Base-by-base conservation (phyloP, 129 eudicot species). In the Glebionis coronaria region DNA sequence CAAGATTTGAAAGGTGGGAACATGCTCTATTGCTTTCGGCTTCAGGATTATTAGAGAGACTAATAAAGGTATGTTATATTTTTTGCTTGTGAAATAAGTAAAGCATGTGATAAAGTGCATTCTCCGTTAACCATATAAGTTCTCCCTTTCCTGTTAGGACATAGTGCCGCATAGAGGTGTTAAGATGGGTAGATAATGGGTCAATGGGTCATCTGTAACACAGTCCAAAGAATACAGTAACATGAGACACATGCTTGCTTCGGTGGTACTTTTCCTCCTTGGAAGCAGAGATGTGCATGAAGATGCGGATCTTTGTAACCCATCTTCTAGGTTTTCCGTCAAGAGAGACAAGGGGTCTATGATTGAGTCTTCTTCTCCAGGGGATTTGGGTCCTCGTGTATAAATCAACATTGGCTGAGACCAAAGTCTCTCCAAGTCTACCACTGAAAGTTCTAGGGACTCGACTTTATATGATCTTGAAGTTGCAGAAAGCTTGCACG, bases 261-360 rank as follows among this genome's bases (percentile, higher is more conserved):
- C 86, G 4, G 98, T 86, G 60, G 80, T 93, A 9, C 74, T 88
- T 55, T 96, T 91, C 49, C 88, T 93, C 63, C 98, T 93, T 60
- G 98, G 98, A 84, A 93, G 95, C 57, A 76, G 98, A 78, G 90
- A 86, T 61, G 95, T 88, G 59, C 80, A 88, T 18, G 98, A 93
- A 68, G 88, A 93, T 82, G 85, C 81, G 47, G 78, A 82, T 65
- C 82, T 73, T 65, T 63, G 73, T 19, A 79, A 70, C 50, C 72
- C 81, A 12, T 55, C 68, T 61, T 71, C 70, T 2, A 63, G 73
- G 3, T 55, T 61, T 59, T 75, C 84, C 15, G 61, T 78, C 15
- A 77, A 82, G 78, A 80, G 85, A 71, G 89, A 87, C 20, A 72
- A 63, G n/a, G 87, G 81, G 64, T 69, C 83, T 35, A 75, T 65